Conservation (phyloP, 331 rosid species). For the Dryas integrifolia region DNA sequence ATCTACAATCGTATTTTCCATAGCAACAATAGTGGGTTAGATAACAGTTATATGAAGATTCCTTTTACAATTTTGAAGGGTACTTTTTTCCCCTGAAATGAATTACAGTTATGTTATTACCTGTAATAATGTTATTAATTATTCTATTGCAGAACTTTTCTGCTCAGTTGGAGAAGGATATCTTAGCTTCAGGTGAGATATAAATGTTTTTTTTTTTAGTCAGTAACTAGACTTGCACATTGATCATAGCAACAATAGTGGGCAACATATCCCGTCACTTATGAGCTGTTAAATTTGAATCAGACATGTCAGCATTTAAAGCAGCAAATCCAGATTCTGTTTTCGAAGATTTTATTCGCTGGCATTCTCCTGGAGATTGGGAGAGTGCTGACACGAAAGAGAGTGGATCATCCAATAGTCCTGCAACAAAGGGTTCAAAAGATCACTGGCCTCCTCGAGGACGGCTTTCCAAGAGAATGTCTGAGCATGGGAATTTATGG, state of each 20-base stretch:
- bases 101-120: neutral
- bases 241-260: neutral
- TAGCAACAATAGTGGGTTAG: no score
- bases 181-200: constrained; percentile 76
- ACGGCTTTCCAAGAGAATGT: constrained; percentile 86
- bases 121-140: neutral
- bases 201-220: neutral
- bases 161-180: constrained; percentile 89
- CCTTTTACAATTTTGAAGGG: neutral
- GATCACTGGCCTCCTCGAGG: constrained; percentile 80
- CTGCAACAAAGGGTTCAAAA: constrained; percentile 34
- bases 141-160: constrained; percentile 69
- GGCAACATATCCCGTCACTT: constrained; percentile 11
- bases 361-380: constrained; percentile 99
- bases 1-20: neutral
- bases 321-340: constrained; percentile 92
- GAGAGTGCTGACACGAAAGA: constrained; percentile 45
- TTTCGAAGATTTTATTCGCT: constrained; percentile 93
- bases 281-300: constrained; percentile 32
- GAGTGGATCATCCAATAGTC: constrained; percentile 38
- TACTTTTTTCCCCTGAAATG: neutral
- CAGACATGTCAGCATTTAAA: constrained; percentile 96
- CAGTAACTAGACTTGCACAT: neutral
- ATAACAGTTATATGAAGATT: neutral
- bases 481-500: constrained; percentile 93